Conservation (phyloP, 176 grass and related monocot species). For the Eremochloa ophiuroides region DNA sequence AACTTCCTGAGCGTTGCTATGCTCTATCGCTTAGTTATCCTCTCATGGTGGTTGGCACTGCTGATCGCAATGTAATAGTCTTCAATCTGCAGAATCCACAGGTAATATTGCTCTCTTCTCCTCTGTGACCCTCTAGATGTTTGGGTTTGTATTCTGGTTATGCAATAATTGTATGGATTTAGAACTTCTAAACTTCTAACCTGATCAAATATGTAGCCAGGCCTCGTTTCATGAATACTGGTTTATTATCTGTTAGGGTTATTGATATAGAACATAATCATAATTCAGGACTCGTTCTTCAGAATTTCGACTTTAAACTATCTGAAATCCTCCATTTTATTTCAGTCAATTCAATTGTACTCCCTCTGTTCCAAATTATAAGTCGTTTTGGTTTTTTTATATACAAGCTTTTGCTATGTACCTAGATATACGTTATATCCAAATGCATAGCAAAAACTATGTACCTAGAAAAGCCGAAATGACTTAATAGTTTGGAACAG, state of each 20-base stretch:
- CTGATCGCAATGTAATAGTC: slow-evolving; percentile 68
- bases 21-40: slow-evolving; percentile 82
- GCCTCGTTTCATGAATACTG: background rate
- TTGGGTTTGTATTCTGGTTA: background rate
- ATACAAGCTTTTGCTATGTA: background rate
- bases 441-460: background rate
- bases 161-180: background rate
- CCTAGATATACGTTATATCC: background rate
- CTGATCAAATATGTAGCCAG: background rate
- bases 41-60: slow-evolving; percentile 82
- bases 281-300: background rate
- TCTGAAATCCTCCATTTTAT: background rate
- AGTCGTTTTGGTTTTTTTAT: background rate
- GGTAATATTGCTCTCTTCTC: slow-evolving; percentile 30
- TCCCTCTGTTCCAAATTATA: background rate
- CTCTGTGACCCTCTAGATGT: background rate
- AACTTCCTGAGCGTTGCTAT: slow-evolving; percentile 79
- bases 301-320: background rate
- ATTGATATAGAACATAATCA: background rate
- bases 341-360: background rate
- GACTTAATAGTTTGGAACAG: background rate
- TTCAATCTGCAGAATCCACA: slow-evolving; percentile 88
- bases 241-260: background rate
- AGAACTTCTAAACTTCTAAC: background rate
- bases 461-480: background rate